A percentile compares a stretch with the other conserved stretches of the same genome.
These are phyloP conservation scores for Trichosanthes truncata DNA, from an alignment of 306 rosid genomes.

Conservation along the genomic window DNA sequence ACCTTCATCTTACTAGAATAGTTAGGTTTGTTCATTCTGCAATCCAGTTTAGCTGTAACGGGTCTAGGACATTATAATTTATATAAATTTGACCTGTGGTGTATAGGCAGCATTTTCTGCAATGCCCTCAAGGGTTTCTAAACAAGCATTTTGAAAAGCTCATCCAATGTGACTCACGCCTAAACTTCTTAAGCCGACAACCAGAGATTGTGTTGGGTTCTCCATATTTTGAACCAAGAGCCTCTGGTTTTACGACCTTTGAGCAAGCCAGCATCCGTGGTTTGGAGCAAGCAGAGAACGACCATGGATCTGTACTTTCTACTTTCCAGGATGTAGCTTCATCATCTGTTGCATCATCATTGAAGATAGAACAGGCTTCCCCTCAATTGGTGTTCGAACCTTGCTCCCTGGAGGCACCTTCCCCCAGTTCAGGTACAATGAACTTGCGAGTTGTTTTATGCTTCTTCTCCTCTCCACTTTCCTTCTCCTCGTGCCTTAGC, in stretches of 20 bases:
- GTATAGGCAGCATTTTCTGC: constrained; percentile 64
- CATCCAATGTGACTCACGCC: constrained; percentile 65
- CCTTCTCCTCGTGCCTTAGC: background rate
- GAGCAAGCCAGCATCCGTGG: background rate
- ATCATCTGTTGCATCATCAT: constrained; percentile 42
- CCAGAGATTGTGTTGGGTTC: constrained; percentile 59
- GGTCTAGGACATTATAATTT: background rate
- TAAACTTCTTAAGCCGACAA: constrained; percentile 63
- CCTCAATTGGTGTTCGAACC: constrained; percentile 27
- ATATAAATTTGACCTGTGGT: constrained; percentile 12
- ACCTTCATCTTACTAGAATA: background rate
- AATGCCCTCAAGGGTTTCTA: constrained; percentile 70
- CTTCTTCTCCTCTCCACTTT: background rate
- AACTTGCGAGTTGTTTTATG: background rate
- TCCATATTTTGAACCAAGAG: constrained; percentile 45
- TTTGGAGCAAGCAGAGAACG: constrained; percentile 24
- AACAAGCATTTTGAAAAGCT: constrained; percentile 88
- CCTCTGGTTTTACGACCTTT: constrained; percentile 36
- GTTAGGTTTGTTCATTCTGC: background rate
- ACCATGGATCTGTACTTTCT: constrained; percentile 29
- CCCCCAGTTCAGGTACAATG: constrained; percentile 80
- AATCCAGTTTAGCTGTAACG: background rate
- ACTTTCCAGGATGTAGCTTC: constrained; percentile 43
- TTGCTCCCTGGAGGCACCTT: constrained; percentile 48
- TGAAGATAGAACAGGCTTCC: constrained; percentile 41